phyloP scores from a whole-genome alignment of 805 yeast species.

The Gaillardinia entomophila region DNA sequence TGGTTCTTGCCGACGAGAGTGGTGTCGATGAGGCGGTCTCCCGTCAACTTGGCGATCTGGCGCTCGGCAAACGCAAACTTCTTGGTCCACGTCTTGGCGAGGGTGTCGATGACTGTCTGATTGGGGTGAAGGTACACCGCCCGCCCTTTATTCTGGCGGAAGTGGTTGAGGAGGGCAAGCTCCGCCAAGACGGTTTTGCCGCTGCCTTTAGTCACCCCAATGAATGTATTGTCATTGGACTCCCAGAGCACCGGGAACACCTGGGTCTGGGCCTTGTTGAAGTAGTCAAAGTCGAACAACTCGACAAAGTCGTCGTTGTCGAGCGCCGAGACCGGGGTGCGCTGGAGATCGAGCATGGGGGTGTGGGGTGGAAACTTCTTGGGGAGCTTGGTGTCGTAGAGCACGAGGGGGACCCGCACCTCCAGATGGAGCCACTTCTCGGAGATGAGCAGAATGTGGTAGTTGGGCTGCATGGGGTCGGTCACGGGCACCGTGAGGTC shows the following conservation, averaged over 20 bases:
- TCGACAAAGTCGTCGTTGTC: constrained; percentile 42
- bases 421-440: constrained; percentile 84
- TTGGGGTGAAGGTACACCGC: constrained; percentile 67
- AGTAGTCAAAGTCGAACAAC: constrained; percentile 43
- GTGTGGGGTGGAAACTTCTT: constrained; percentile 60
- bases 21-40: constrained; percentile 50
- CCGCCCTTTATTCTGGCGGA: constrained; percentile 67
- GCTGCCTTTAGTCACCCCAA: constrained; percentile 71
- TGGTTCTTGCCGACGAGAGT: constrained; percentile 54
- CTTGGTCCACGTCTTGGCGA: constrained; percentile 47
- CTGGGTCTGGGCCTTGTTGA: constrained; percentile 75
- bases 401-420: constrained; percentile 52
- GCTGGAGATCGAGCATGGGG: constrained; percentile 46
- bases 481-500: constrained; percentile 60
- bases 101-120: constrained; percentile 47
- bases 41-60: constrained; percentile 47
- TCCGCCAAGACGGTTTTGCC: constrained; percentile 74
- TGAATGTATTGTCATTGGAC: constrained; percentile 51
- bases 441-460: constrained; percentile 66
- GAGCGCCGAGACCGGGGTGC: constrained; percentile 45
- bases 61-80: constrained; percentile 54
- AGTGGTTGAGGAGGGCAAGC: constrained; percentile 63
- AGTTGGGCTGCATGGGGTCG: constrained; percentile 62
- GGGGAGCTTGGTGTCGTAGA: constrained; percentile 51
- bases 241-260: constrained; percentile 55